Base-by-base conservation (phyloP, 2,329 filamentous ascomycete species). In the Penicillium sp. region DNA sequence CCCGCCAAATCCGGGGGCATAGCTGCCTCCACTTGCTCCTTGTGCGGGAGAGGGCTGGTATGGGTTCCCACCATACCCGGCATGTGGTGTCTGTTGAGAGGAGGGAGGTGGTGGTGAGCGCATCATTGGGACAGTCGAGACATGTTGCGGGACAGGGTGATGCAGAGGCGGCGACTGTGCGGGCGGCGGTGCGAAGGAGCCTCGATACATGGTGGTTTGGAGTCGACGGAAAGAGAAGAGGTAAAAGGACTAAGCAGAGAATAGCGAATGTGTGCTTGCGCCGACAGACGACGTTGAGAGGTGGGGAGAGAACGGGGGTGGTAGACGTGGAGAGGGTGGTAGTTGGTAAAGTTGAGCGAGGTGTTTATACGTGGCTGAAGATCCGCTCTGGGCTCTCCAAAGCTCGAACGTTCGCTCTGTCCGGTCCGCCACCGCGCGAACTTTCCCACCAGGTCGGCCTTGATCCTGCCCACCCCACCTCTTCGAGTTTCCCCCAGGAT, bases 131-230 rank as follows among this genome's bases (percentile, higher is more conserved):
- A 99, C 95, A 59, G 93, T 96, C 73, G 95, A 98, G 71, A 98
- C 94, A 83, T 99, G 95, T 78, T 99, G 95, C 62, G 95, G 95
- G 59, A 98, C 92, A 59, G 95, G 95, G 76, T 98, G 95, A 78
- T 98, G 95, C 69, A 98, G 87, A 66, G 94, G 93, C 74, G 93
- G 94, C 73, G 92, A 96, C 69, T 88, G 86, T 60, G 87, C 86
- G 33, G 86, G 86, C 65, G 85, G 82, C 73, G 93, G 90, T 77
- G 87, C 87, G 80, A 95, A 96, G 55, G 87, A 83, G 74, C 89
- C 84, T 75, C 92, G 90, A 80, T 97, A 94, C 94, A 97, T 97
- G 61, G 40, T 70, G 64, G 49, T 58, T 53, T 27, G 61, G 53
- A 60, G 37, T 43, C 19, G 43, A 55, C 50, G 53, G 47, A 36